phyloP scores from a whole-genome alignment of 805 yeast genomes.

The Starmera amethionina region DNA sequence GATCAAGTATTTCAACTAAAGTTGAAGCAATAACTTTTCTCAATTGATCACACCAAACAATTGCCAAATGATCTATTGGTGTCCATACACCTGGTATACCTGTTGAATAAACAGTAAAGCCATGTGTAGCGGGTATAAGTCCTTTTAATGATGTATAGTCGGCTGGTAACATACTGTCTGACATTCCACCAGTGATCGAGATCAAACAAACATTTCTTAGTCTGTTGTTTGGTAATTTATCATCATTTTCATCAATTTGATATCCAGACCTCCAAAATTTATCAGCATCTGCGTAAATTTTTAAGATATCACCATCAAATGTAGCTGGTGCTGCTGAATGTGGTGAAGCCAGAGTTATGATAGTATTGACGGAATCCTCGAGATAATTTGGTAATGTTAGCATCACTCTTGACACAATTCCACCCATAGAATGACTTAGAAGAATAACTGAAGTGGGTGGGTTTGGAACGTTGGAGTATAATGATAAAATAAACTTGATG shows the following conservation, averaged over 20 bases:
- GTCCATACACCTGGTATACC: constrained; percentile 92
- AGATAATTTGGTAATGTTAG: constrained; percentile 69
- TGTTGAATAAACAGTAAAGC: constrained; percentile 74
- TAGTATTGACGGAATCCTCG: constrained; percentile 67
- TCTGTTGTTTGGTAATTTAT: constrained; percentile 32
- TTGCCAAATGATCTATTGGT: constrained; percentile 87
- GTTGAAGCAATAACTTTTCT: constrained; percentile 52
- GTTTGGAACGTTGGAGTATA: constrained; percentile 36
- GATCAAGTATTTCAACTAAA: constrained; percentile 52
- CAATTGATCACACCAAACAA: constrained; percentile 93
- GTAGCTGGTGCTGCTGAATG: constrained; percentile 90
- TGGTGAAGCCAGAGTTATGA: constrained; percentile 82
- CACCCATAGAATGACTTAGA: constrained; percentile 96
- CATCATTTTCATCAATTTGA: constrained; percentile 15
- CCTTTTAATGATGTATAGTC: constrained; percentile 76
- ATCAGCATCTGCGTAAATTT: constrained; percentile 65
- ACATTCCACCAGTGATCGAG: constrained; percentile 83
- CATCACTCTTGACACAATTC: constrained; percentile 83
- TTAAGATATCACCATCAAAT: constrained; percentile 79
- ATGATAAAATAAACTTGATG: constrained; percentile 56
- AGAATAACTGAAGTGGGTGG: constrained; percentile 65
- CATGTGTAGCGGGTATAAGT: constrained; percentile 62
- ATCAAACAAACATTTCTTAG: constrained; percentile 54
- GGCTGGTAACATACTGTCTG: constrained; percentile 76
- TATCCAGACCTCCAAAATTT: constrained; percentile 71